Conservation (phyloP, 306 rosid species). For the Chamaecrista fasciculata region DNA sequence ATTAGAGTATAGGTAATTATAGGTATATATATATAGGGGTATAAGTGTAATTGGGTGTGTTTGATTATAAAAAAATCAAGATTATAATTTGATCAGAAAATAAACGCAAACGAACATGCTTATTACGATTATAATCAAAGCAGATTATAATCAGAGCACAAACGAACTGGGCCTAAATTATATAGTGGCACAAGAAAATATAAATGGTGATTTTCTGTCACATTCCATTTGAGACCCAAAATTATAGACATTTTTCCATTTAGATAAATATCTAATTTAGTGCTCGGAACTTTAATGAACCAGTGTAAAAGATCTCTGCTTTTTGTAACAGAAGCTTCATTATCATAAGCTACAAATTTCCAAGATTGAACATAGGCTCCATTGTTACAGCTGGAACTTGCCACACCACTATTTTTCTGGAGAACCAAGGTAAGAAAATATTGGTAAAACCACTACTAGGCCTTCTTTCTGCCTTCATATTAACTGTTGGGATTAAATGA, state of each 20-base stretch:
- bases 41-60: too few species aligned
- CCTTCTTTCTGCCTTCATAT: background rate
- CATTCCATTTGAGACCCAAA: conserved; percentile 23
- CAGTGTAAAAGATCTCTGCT: background rate
- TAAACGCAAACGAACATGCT: too few species aligned
- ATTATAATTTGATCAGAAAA: too few species aligned
- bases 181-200: conserved; percentile 1
- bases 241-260: background rate
- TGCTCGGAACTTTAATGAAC: conserved; percentile 1
- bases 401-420: background rate
- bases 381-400: conserved; percentile 1
- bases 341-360: background rate
- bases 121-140: too few species aligned
- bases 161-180: too few species aligned
- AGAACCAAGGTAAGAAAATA: background rate
- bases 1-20: too few species aligned
- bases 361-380: background rate
- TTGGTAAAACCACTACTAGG: background rate
- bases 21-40: too few species aligned
- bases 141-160: too few species aligned
- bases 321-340: conserved; percentile 18
- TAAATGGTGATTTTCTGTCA: background rate
- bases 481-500: too few species aligned
- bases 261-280: background rate
- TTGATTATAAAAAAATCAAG: too few species aligned